These are phyloP conservation scores for Fragilariopsis cylindrus DNA, from an alignment of 108 stramenopile species.

Conservation along the genomic window DNA sequence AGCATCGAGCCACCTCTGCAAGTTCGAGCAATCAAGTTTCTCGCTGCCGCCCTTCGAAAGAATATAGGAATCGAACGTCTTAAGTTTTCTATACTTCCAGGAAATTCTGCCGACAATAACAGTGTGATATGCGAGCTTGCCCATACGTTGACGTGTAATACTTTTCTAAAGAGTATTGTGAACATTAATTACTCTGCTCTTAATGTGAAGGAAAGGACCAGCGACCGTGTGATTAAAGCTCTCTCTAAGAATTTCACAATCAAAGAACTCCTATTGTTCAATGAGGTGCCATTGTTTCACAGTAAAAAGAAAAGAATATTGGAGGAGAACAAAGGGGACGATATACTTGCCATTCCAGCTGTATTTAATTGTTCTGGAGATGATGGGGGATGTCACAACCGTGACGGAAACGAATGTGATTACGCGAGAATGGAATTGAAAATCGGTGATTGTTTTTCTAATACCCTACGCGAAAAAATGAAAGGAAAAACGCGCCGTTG, in stretches of 20 bases:
- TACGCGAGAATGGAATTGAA: too few relatives aligned
- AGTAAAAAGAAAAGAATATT: background rate
- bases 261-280: background rate
- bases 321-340: constrained; percentile 1
- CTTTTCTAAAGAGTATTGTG: constrained; percentile 2
- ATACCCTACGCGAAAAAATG: too few relatives aligned
- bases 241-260: constrained; percentile 6
- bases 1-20: constrained; percentile 3
- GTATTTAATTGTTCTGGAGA: background rate
- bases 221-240: background rate
- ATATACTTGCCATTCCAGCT: background rate
- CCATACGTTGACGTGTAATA: constrained; percentile 1
- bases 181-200: background rate
- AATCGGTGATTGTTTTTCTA: too few relatives aligned
- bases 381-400: background rate
- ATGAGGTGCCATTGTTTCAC: constrained; percentile 7
- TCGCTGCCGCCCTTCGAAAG: background rate
- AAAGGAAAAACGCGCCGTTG: too few relatives aligned
- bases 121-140: constrained; percentile 10
- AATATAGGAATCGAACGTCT: constrained; percentile 5
- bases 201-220: constrained; percentile 4
- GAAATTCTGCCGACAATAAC: background rate
- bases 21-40: constrained; percentile 12
- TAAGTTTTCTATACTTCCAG: constrained; percentile 2
- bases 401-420: too few relatives aligned